Base-by-base conservation (phyloP, 1,139 yeast species). In the Nakaseomyces sp. region DNA sequence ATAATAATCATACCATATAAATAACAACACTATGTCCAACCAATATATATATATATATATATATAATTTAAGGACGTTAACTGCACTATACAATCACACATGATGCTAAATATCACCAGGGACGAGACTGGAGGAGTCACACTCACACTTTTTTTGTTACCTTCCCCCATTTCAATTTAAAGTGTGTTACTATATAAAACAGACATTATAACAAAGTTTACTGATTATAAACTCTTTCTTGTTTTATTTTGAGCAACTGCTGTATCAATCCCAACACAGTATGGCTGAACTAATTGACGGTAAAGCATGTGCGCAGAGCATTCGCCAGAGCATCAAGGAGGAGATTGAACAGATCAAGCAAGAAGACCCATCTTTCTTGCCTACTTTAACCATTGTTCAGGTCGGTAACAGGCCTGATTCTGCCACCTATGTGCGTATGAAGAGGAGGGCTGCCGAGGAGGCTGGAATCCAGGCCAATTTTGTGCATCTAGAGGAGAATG, bases 401-500 rank as follows among this genome's bases (percentile, higher is more conserved):
- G 85, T 83, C 38, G 93, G 93, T 44, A 67, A 70, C 29, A 72
- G 89, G 55, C 86, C 88, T 6, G 93, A 83, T 57, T 81, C 91
- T 0, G 73, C 85, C 0, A 81, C 87, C 0, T 83, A 83, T 61
- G 91, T 83, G 35, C 73, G 79, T 47, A 79, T 84, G 70, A 83
- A 83, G 60, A 66, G 81, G 47, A 81, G 80, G 61, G 86, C 89
- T 5, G 96, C 97, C 26, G 69, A 73, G 52, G 93, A 85, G 60
- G 91, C 95, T 31, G 78, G 80, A 47, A 82, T 91, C 52, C 71
- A 70, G 26, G 88, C 95, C 63, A 72, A 76, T 43, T 72, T 86
- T 50, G 69, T 82, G 56, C 78, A 76, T 50, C 72, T 87, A 55
- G 93, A 79, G 50, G 66, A 70, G 20, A 42, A 47, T 30, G 70